phyloP scores from a whole-genome alignment of 805 yeast genomes.

The Brettanomyces nanus region DNA sequence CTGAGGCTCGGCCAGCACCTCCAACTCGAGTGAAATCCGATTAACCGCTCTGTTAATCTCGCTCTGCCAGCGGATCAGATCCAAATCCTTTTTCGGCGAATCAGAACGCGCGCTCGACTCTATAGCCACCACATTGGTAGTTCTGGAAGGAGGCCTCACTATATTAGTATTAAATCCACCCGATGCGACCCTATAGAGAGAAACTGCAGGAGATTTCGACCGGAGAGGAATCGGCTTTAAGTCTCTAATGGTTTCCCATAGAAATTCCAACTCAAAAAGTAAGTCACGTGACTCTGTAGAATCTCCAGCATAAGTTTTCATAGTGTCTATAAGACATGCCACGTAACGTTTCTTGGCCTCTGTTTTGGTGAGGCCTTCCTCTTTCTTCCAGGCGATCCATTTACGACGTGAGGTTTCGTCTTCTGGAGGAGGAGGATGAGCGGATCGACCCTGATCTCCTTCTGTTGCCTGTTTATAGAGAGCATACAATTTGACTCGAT shows the following conservation, averaged over 20 bases:
- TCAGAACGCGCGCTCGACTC: conserved; percentile 2
- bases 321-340: conserved; percentile 59
- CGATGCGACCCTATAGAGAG: conserved; percentile 25
- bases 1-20: neutral
- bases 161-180: conserved; percentile 20
- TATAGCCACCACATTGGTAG: conserved; percentile 10
- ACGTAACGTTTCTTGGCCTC: conserved; percentile 73
- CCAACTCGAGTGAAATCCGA: conserved; percentile 35
- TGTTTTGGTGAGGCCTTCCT: conserved; percentile 56
- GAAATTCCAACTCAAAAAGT: conserved; percentile 55
- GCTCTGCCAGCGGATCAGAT: conserved; percentile 44
- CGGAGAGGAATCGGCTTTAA: conserved; percentile 9
- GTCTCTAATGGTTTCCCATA: neutral
- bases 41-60: conserved; percentile 41
- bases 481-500: conserved; percentile 64
- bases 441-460: conserved; percentile 66
- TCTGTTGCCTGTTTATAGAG: conserved; percentile 85
- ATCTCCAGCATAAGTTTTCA: conserved; percentile 60
- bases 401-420: conserved; percentile 64
- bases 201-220: conserved; percentile 27
- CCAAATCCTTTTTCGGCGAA: conserved; percentile 23
- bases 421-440: conserved; percentile 58
- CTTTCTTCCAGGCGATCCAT: conserved; percentile 81
- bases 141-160: conserved; percentile 23
- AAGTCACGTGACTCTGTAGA: conserved; percentile 60